Base-by-base conservation (phyloP, 805 yeast genomes). In the Candida andamanensis region DNA sequence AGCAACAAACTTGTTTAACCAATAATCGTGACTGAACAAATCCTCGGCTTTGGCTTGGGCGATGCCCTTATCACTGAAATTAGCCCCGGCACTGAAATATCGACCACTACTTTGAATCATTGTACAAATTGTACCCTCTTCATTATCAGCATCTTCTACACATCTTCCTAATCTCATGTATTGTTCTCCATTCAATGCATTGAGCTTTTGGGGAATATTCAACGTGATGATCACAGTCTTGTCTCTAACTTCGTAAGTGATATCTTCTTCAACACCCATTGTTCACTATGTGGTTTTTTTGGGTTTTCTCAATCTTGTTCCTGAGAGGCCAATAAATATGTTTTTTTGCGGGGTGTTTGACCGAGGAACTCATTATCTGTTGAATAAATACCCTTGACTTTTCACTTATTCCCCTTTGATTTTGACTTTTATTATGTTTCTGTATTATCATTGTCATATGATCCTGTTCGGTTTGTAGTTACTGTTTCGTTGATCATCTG, bases 81-180 rank as follows among this genome's bases (percentile, higher is more conserved):
- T 79, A 14, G 95, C 96, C 16, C 96, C 96, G 5, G 95, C 82
- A 16, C 86, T 77, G 54, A 85, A 86, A 52, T 72, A 82, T 36
- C 80, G 66, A 0, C 95, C 95, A 0, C 81, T 65, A 20, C 86
- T 69, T 48, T 76, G 78, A 29, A 86, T 56, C 30, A 83, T 60
- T 2, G 95, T 86, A 15, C 76, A 69, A 6, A 70, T 48, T 0
- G 90, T 78, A 14, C 66, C 62, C 15, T 75, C 74, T 36, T 83
- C 79, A 4, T 59, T 51, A 37, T 83, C 79, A 0, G 95, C 87
- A 37, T 65, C 50, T 41, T 76, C 76, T 9, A 86, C 57, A 9
- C 70, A 59, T 35, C 72, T 65, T 2, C 80, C 85, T 30, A 85
- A 55, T 33, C 69, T 56, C 22, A 75, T 59, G 52, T 80, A 84